Evolutionary conservation across 495 filamentous ascomycete genomes (phyloP), one percentile per base, ranked within the genome.

Genomic region (Annulohypoxylon bovei): DNA sequence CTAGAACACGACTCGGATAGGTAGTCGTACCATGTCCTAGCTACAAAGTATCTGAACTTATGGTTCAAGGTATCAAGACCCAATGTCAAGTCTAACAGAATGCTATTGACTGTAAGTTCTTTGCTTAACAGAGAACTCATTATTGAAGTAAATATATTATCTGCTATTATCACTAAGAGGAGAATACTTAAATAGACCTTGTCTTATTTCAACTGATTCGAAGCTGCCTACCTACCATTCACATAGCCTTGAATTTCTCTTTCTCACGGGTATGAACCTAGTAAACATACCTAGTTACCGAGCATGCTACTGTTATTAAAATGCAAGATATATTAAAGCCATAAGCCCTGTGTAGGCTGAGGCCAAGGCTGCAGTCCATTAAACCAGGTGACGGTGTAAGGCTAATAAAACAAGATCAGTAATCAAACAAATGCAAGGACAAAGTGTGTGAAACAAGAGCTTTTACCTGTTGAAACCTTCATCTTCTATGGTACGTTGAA

Each of bases 331-430:
- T 28, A 50, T 50, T 50, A 28, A 16, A 60, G 55, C 54, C 35
- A 64, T 53, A 14, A 25, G 70, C 30, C 30, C 52, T 50, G 60
- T 63, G 11, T 49, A 65, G 39, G 32, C 27, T 61, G 54, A 55
- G 55, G 46, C 54, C 60, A 50, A 72, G 64, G 69, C 64, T 68
- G 60, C 39, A 22, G 39, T 40, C 25, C n/a, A 27, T 25, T 49
- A 55, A 62, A 57, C 40, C 27, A 53, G 22, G 58, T 20, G 22
- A 28, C 30, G 46, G 64, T 67, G 70, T 65, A 62, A 59, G 55
- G 42, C 46, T 52, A 72, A 37, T 28, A 35, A 66, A 46, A 63
- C 56, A 40, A 32, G 65, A 72, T 72, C 70, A 72, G 61, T 72
- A 68, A 72, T 72, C 70, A 62, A 52, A 63, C 54, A 58, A 9